phyloP scores from a whole-genome alignment of 225 moss, liverwort and hornwort species.

The Rhytidiadelphus loreus region DNA sequence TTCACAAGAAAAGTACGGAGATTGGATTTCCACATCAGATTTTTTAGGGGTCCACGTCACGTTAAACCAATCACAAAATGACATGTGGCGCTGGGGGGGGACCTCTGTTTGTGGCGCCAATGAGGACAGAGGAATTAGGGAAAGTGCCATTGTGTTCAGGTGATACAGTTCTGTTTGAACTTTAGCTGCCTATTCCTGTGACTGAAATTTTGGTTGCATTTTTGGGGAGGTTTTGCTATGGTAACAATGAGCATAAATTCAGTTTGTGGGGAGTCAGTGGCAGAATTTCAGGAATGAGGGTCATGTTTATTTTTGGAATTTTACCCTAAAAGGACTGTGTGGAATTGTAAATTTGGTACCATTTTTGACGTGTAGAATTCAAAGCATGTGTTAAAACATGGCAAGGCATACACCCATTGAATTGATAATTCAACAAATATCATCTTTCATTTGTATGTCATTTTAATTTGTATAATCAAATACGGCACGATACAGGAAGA shows the following conservation, averaged over 20 bases:
- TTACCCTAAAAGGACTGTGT: background rate
- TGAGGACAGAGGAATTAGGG: background rate
- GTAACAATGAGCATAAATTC: background rate
- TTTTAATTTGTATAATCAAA: no score
- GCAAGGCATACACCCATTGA: no score
- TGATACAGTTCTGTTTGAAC: background rate
- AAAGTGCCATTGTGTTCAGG: background rate
- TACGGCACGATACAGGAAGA: no score
- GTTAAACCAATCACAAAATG: background rate
- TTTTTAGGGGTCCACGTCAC: background rate
- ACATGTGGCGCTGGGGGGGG: background rate
- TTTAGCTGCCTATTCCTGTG: background rate
- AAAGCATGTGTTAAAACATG: background rate
- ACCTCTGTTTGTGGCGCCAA: background rate
- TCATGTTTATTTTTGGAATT: background rate
- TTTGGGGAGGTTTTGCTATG: background rate
- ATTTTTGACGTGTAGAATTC: accelerated
- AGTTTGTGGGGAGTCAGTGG: background rate
- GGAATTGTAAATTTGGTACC: background rate
- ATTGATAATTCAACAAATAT: background rate
- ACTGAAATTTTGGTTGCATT: background rate
- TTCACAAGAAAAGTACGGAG: background rate
- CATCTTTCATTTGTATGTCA: background rate
- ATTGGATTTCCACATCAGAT: background rate
- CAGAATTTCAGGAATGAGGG: background rate